Conservation (phyloP, 768 basidiomycete species). For the Boletus huronensis region DNA sequence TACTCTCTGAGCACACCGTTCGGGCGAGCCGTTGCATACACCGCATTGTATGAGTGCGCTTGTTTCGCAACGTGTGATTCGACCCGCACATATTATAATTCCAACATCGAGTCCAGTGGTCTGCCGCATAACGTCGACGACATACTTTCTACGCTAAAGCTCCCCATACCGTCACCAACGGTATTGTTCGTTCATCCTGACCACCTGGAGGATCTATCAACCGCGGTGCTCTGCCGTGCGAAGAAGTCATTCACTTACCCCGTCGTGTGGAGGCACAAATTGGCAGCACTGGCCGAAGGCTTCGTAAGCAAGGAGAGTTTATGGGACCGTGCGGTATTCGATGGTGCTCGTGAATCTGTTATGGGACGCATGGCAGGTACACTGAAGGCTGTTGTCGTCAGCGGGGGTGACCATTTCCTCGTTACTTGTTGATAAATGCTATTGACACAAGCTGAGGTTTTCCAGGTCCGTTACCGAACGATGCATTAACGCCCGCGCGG, state of each 20-base stretch:
- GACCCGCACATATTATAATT: constrained; percentile 46
- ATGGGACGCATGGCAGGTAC: constrained; percentile 60
- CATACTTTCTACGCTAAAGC: constrained; percentile 42
- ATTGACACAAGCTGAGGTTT: neutral
- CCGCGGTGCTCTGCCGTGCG: constrained; percentile 51
- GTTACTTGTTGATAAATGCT: neutral
- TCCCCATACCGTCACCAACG: constrained; percentile 71
- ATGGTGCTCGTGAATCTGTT: constrained; percentile 55
- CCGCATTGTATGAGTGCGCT: constrained; percentile 70
- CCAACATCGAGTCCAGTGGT: constrained; percentile 2
- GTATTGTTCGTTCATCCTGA: constrained; percentile 68
- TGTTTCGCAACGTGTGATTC: constrained; percentile 66
- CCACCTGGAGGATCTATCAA: constrained; percentile 55
- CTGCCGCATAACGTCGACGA: constrained; percentile 41
- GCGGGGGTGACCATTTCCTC: constrained; percentile 53
- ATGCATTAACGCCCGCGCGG: constrained; percentile 57
- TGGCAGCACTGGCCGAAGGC: constrained; percentile 64
- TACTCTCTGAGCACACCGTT: constrained; percentile 72
- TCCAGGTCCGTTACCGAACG: constrained; percentile 49
- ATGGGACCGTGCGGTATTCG: constrained; percentile 83
- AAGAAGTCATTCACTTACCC: constrained; percentile 53
- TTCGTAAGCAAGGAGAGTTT: constrained; percentile 73
- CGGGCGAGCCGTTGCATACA: constrained; percentile 77
- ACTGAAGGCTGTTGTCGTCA: constrained; percentile 65
- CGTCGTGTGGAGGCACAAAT: constrained; percentile 77